These are phyloP conservation scores for Serendipita vermifera DNA, from an alignment of 768 basidiomycete species.

Conservation along the genomic window DNA sequence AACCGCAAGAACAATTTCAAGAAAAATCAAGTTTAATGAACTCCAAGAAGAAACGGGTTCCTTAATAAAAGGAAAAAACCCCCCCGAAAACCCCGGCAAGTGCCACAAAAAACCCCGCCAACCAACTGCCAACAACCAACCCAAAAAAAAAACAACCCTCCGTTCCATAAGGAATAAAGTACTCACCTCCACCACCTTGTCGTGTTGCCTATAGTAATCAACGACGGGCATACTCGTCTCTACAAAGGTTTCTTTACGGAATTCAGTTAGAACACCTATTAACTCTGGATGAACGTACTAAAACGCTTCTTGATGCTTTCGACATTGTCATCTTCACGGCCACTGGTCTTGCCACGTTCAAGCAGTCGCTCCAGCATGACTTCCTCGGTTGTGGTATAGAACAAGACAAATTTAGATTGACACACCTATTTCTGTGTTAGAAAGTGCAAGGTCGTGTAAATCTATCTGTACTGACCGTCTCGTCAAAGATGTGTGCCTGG, in stretches of 20 bases:
- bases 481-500: constrained; percentile 84
- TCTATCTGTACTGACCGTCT: constrained; percentile 40
- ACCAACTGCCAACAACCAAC: too few species aligned
- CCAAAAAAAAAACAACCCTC: too few species aligned
- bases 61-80: too few species aligned
- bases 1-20: too few species aligned
- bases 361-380: constrained; percentile 78
- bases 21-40: too few species aligned
- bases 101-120: too few species aligned
- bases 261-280: not conserved
- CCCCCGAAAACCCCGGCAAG: too few species aligned
- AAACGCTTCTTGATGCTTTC: constrained; percentile 98
- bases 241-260: constrained; percentile 57
- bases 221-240: constrained; percentile 90
- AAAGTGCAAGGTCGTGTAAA: not conserved
- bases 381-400: constrained; percentile 76
- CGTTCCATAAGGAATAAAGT: not conserved
- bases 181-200: constrained; percentile 70
- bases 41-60: too few species aligned
- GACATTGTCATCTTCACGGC: constrained; percentile 88
- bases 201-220: constrained; percentile 50
- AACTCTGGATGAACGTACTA: constrained; percentile 34
- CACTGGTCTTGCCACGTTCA: constrained; percentile 85
- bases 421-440: constrained; percentile 47
- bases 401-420: constrained; percentile 62